A percentile compares a stretch with the other conserved stretches of the same genome.
phyloP scores from a whole-genome alignment of 192 early-diverging fungal species.

The Cladochytrium replicatum region DNA sequence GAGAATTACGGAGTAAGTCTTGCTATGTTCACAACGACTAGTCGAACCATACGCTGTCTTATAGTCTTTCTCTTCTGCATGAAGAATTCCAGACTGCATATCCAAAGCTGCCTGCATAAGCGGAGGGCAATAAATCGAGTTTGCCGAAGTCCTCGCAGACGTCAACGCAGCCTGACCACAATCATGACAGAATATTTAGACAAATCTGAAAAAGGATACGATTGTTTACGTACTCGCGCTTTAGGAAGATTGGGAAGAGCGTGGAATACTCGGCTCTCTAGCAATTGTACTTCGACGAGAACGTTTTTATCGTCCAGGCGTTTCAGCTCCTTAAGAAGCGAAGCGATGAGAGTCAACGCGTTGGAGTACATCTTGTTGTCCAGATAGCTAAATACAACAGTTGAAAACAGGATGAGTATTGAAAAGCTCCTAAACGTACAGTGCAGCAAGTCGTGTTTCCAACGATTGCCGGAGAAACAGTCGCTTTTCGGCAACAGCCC shows the following conservation, averaged over 20 bases:
- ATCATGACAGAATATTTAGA: no score
- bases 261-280: slow-evolving; percentile 91
- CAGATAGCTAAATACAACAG: slow-evolving; percentile 55
- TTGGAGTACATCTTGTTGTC: slow-evolving; percentile 95
- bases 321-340: slow-evolving; percentile 92
- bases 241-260: slow-evolving; percentile 89
- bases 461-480: slow-evolving; percentile 91
- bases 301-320: slow-evolving; percentile 98
- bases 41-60: slow-evolving; percentile 84
- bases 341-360: slow-evolving; percentile 68
- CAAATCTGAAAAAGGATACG: no score
- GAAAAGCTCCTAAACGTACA: no score
- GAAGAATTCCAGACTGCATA: slow-evolving; percentile 94
- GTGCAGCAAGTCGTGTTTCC: slow-evolving; percentile 82
- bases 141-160: slow-evolving; percentile 91
- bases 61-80: slow-evolving; percentile 98
- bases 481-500: slow-evolving; percentile 85
- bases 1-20: neutral
- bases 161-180: slow-evolving; percentile 96
- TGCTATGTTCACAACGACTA: neutral
- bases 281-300: slow-evolving; percentile 89
- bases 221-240: slow-evolving; percentile 49
- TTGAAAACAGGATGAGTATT: no score
- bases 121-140: slow-evolving; percentile 96
- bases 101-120: slow-evolving; percentile 92